These are phyloP conservation scores for Candida andamanensis DNA, from an alignment of 805 yeast genomes.

Conservation along the genomic window DNA sequence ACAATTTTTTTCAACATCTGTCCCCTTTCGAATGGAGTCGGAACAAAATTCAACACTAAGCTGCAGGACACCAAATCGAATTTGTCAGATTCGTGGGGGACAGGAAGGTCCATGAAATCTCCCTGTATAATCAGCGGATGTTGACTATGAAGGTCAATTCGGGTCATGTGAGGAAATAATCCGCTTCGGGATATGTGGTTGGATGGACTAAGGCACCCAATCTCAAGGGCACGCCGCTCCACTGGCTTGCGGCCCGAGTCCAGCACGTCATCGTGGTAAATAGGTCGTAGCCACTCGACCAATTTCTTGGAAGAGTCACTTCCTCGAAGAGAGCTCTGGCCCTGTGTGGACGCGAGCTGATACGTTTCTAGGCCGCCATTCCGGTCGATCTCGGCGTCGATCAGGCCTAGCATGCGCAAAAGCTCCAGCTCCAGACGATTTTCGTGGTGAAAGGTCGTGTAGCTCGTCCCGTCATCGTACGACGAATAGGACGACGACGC, in stretches of 20 bases:
- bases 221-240: conserved; percentile 61
- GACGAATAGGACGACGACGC: no score
- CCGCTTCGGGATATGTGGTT: conserved; percentile 63
- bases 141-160: conserved; percentile 81
- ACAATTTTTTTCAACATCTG: conserved; percentile 64
- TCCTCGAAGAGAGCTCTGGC: conserved; percentile 74
- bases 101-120: conserved; percentile 76
- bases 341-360: conserved; percentile 81
- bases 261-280: conserved; percentile 5
- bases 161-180: conserved; percentile 45
- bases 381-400: conserved; percentile 56
- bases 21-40: conserved; percentile 66
- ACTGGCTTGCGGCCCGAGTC: conserved; percentile 2
- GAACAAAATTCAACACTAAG: conserved; percentile 83
- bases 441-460: no score
- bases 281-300: conserved; percentile 58
- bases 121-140: conserved; percentile 67
- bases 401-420: conserved; percentile 39
- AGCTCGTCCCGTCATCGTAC: no score
- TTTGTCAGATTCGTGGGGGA: conserved; percentile 46
- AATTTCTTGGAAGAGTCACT: conserved; percentile 87
- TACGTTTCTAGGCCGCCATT: conserved; percentile 77
- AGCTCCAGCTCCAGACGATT: no score
- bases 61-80: conserved; percentile 78
- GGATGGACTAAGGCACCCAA: conserved; percentile 70